These are phyloP conservation scores for Fusarium pseudocircinatum DNA, from an alignment of 2,329 filamentous ascomycete genomes.

Conservation along the genomic window DNA sequence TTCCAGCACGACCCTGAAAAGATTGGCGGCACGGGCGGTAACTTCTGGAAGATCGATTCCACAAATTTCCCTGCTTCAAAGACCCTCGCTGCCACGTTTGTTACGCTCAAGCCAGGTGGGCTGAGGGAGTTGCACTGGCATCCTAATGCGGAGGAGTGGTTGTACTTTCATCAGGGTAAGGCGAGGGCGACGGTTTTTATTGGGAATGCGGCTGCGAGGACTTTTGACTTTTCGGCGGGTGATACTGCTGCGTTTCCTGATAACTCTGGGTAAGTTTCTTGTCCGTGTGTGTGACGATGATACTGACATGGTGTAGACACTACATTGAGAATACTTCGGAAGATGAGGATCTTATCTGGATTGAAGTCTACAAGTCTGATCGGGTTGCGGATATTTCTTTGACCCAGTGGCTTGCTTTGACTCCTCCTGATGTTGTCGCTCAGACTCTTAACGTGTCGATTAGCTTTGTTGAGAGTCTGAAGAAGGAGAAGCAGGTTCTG, in stretches of 20 bases:
- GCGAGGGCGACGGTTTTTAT: constrained; percentile 73
- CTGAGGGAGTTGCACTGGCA: constrained; percentile 77
- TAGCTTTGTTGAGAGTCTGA: constrained; percentile 64
- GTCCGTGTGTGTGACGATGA: not conserved
- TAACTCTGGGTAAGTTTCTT: constrained; percentile 60
- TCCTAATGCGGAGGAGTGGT: constrained; percentile 75
- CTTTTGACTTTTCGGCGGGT: constrained; percentile 73
- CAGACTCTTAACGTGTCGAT: constrained; percentile 67
- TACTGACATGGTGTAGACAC: constrained; percentile 53
- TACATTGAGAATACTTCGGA: constrained; percentile 76
- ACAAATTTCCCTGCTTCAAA: constrained; percentile 73
- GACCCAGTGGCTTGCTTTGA: constrained; percentile 75
- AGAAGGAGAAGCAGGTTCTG: constrained; percentile 72
- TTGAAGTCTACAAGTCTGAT: constrained; percentile 76
- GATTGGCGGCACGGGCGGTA: constrained; percentile 70
- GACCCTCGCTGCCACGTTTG: constrained; percentile 72
- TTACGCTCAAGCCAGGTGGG: constrained; percentile 70
- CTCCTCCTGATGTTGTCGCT: constrained; percentile 69
- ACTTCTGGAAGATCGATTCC: constrained; percentile 71
- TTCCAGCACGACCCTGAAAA: constrained; percentile 64
- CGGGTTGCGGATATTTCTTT: constrained; percentile 72
- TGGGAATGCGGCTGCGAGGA: constrained; percentile 67
- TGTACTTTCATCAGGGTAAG: constrained; percentile 73
- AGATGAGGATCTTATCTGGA: constrained; percentile 71
- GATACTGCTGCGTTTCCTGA: constrained; percentile 76